Percentiles rank a stretch among this genome's conserved stretches.
These are phyloP conservation scores for Thymus quinquecostatus DNA, from an alignment of 257 asterid genomes.

Conservation along the genomic window DNA sequence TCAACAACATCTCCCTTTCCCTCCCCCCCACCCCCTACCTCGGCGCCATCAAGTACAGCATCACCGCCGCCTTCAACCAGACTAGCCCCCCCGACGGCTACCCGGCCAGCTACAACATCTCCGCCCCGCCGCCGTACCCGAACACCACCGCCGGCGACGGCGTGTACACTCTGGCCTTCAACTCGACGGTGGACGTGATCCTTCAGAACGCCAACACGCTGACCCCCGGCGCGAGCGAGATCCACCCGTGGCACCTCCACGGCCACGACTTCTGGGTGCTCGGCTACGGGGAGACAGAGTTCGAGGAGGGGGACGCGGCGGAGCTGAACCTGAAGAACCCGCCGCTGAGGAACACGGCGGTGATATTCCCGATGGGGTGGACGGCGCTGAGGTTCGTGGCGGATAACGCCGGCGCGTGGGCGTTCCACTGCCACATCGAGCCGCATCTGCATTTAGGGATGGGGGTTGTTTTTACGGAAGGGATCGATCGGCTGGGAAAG, in stretches of 20 bases:
- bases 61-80: slow-evolving; percentile 51
- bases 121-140: slow-evolving; percentile 52
- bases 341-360: slow-evolving; percentile 65
- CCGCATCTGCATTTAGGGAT: slow-evolving; percentile 81
- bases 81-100: too few relatives aligned
- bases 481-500: slow-evolving; percentile 34
- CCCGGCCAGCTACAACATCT: slow-evolving; percentile 59
- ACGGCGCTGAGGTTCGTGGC: slow-evolving; percentile 77
- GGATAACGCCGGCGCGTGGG: slow-evolving; percentile 86
- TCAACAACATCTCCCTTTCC: slow-evolving; percentile 67
- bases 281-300: slow-evolving; percentile 76
- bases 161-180: slow-evolving; percentile 52
- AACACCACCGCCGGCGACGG: slow-evolving; percentile 62
- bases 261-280: slow-evolving; percentile 92
- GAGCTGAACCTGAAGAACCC: slow-evolving; percentile 67
- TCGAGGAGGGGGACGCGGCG: slow-evolving; percentile 42
- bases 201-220: slow-evolving; percentile 78
- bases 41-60: slow-evolving; percentile 52
- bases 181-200: slow-evolving; percentile 65
- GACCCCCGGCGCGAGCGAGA: slow-evolving; percentile 57
- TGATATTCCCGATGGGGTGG: slow-evolving; percentile 78
- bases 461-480: slow-evolving; percentile 83
- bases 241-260: slow-evolving; percentile 90
- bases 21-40: slow-evolving; percentile 75
- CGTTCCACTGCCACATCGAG: slow-evolving; percentile 79